Evolutionary conservation across 2,329 filamentous ascomycete genomes (phyloP), one percentile per base, ranked within the genome.

Genomic region (Coniosporium tulheliwenetii): DNA sequence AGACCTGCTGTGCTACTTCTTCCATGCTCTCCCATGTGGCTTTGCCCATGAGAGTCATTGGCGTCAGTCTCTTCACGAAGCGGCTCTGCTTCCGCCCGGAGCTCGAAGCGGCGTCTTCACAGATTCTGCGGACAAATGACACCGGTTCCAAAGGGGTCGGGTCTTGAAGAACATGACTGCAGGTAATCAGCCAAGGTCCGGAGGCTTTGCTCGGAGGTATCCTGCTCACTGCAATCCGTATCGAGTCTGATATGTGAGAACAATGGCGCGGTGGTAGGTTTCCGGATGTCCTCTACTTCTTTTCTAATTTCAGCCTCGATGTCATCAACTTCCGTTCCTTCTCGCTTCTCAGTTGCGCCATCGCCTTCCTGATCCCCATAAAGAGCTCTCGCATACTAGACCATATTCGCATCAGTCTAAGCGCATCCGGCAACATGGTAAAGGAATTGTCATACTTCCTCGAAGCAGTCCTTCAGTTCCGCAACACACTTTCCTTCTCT

Each of bases 261-360:
- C 12, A 70, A 58, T 41, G 65, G 65, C 43, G 66, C 62, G 19
- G 56, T 58, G 40, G 54, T 52, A 44, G 67, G 65, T 47, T 63
- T 66, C 44, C 72, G 75, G 50, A 86, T 71, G 2, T 64, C 67
- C 26, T 69, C 70, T n/a, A 91, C 58, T 59, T 91, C 85, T 53
- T 76, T 77, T 49, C 75, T 58, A 48, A 91, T 84, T 26, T 77
- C 72, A 5, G 74, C 69, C 53, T 86, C 83, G 49, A 91, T 85
- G 49, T 85, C 81, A 41, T 49, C 56, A 12, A 50, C 55, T 9
- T 52, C 52, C 7, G 50, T 49, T 30, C 9, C 16, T 39, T n/a
- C 37, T 15, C 51, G 47, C 16, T 52, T 52, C 12, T 51, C 54
- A 16, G 45, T 41, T 16, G 44, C 67, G 43, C 63, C 67, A 52